A percentile compares a stretch with the other conserved stretches of the same genome.
These are phyloP conservation scores for Glycine latifolia DNA, from an alignment of 306 rosid species.

Conservation along the genomic window DNA sequence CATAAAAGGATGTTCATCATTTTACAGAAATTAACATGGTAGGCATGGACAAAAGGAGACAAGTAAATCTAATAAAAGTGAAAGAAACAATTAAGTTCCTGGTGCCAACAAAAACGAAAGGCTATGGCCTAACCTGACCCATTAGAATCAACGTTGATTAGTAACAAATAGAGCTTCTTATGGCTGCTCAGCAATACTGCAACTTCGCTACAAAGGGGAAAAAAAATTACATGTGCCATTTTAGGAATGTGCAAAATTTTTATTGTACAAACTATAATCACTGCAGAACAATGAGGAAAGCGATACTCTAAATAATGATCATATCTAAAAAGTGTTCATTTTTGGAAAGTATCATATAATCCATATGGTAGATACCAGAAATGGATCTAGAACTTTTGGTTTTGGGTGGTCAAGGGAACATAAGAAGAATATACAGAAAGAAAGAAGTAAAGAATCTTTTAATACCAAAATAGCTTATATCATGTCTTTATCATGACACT, in stretches of 20 bases:
- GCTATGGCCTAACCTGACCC: slow-evolving; percentile 68
- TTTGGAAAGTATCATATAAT: slow-evolving; percentile 19
- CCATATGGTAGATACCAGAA: slow-evolving; percentile 30
- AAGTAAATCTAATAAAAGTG: background rate
- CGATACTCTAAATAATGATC: slow-evolving; percentile 28
- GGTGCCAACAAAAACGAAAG: slow-evolving; percentile 35
- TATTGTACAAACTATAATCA: slow-evolving; percentile 2
- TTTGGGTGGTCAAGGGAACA: slow-evolving; percentile 14
- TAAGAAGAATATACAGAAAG: background rate
- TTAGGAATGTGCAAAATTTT: slow-evolving; percentile 26
- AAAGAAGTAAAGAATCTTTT: slow-evolving; percentile 21
- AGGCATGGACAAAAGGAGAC: slow-evolving; percentile 31
- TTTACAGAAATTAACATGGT: slow-evolving; percentile 33
- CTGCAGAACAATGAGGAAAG: slow-evolving; percentile 9
- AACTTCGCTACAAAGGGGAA: slow-evolving; percentile 68
- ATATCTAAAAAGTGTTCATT: slow-evolving; percentile 11
- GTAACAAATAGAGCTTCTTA: slow-evolving; percentile 79
- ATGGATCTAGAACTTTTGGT: slow-evolving; percentile 33
- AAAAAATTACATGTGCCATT: slow-evolving; percentile 39
- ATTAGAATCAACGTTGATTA: slow-evolving; percentile 58
- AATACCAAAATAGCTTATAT: slow-evolving; percentile 1
- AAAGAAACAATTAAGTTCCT: slow-evolving; percentile 34
- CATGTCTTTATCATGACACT: background rate
- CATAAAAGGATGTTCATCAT: slow-evolving; percentile 28
- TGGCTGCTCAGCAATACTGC: slow-evolving; percentile 81